A percentile compares a stretch with the other conserved stretches of the same genome.
Evolutionary conservation across 1,139 yeast genomes (phyloP).

Genomic region (Pneumocystis murina): DNA sequence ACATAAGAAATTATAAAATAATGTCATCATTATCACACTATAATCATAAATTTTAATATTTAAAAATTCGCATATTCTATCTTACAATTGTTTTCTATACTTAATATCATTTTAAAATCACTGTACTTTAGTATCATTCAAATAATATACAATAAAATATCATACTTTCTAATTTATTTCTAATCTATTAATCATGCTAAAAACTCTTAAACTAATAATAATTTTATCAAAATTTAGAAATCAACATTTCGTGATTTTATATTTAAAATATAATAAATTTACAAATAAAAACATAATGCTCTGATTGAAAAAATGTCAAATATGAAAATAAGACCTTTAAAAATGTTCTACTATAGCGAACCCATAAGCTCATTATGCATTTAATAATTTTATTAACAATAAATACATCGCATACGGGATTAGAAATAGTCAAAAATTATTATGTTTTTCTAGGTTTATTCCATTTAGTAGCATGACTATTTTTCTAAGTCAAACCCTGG

Average conservation of each 20-base stretch:
- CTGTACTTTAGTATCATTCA: neutral
- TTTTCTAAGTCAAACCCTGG: neutral
- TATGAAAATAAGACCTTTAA: neutral
- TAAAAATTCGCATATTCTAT: neutral
- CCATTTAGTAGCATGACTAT: neutral
- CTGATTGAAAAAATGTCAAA: neutral
- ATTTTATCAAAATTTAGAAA: too few species aligned
- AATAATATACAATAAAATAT: neutral
- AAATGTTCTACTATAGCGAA: neutral
- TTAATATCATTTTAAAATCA: neutral
- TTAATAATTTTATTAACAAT: neutral
- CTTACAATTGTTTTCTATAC: neutral
- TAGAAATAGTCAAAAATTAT: neutral
- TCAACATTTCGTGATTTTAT: too few species aligned
- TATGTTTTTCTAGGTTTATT: neutral
- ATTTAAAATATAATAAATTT: too few species aligned
- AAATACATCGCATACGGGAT: neutral
- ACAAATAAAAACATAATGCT: too few species aligned
- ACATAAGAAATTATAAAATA: neutral
- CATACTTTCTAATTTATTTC: neutral
- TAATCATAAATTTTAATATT: neutral
- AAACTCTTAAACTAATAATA: too few species aligned
- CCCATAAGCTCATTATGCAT: neutral
- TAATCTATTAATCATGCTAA: too few species aligned
- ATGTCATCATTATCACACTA: neutral